Evolutionary conservation across 345 rosid species (phyloP).

Genomic region (Jatropha curcas): DNA sequence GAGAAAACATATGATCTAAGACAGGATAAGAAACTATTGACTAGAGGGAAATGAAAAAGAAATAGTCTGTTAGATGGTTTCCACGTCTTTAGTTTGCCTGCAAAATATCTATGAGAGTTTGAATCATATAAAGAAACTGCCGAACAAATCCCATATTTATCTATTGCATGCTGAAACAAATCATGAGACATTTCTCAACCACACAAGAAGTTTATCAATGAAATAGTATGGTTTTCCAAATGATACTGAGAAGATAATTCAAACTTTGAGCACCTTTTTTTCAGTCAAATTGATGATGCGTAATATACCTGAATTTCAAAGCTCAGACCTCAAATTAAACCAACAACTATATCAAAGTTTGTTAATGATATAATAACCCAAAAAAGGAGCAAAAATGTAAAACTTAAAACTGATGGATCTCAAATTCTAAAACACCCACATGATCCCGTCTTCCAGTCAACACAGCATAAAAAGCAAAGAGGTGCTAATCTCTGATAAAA

Average conservation of each 20-base stretch:
- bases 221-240: no score
- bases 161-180: no score
- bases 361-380: neutral
- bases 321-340: neutral
- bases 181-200: no score
- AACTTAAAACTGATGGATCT: neutral
- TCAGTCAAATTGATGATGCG: neutral
- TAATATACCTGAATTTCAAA: neutral
- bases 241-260: neutral
- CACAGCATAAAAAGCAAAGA: neutral
- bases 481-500: neutral
- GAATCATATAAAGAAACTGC: no score
- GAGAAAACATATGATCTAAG: no score
- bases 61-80: no score
- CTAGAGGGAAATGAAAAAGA: no score
- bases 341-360: neutral
- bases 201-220: no score
- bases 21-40: no score
- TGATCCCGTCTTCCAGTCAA: neutral
- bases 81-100: no score
- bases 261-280: neutral
- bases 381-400: neutral
- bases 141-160: no score
- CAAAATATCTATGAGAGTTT: no score
- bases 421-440: neutral